Evolutionary conservation across 805 yeast genomes (phyloP).

Genomic region (Saturnispora sekii): DNA sequence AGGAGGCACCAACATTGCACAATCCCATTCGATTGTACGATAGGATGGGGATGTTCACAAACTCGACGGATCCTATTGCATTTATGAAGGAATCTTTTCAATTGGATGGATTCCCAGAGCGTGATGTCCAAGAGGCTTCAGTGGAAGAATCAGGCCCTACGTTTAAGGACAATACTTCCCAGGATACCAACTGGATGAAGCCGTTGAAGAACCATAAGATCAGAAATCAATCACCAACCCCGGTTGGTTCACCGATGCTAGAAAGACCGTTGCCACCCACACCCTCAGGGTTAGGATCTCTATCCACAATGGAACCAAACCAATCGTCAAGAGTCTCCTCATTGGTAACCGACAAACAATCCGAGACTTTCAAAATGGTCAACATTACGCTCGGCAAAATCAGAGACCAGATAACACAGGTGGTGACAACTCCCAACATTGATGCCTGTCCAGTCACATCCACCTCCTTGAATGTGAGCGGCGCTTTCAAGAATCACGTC

Average conservation of each 20-base stretch:
- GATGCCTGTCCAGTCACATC: slow-evolving; percentile 11
- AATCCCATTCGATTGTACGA: slow-evolving; percentile 29
- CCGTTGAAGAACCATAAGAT: slow-evolving; percentile 11
- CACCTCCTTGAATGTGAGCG: neutral
- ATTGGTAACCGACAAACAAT: slow-evolving; percentile 1
- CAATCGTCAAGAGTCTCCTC: slow-evolving; percentile 6
- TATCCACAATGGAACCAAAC: too few species aligned
- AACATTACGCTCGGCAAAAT: slow-evolving; percentile 11
- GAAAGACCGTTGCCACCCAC: neutral
- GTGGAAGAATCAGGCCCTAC: too few species aligned
- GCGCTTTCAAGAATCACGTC: slow-evolving; percentile 2
- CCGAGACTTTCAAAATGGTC: slow-evolving; percentile 13
- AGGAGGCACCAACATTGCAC: slow-evolving; percentile 20
- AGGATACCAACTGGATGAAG: slow-evolving; percentile 14
- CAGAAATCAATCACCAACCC: slow-evolving; percentile 1
- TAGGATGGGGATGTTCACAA: slow-evolving; percentile 25
- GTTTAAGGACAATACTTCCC: too few species aligned
- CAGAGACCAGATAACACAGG: slow-evolving; percentile 8
- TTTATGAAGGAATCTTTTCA: slow-evolving; percentile 10
- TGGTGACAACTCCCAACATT: slow-evolving; percentile 11
- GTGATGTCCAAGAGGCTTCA: too few species aligned
- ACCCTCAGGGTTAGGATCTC: neutral
- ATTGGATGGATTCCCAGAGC: neutral
- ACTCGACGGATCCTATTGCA: slow-evolving; percentile 24
- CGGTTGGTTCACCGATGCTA: neutral